A percentile compares a stretch with the other conserved stretches of the same genome.
Evolutionary conservation across 768 basidiomycete genomes (phyloP).

Genomic region (Leccinum subgranulosum): DNA sequence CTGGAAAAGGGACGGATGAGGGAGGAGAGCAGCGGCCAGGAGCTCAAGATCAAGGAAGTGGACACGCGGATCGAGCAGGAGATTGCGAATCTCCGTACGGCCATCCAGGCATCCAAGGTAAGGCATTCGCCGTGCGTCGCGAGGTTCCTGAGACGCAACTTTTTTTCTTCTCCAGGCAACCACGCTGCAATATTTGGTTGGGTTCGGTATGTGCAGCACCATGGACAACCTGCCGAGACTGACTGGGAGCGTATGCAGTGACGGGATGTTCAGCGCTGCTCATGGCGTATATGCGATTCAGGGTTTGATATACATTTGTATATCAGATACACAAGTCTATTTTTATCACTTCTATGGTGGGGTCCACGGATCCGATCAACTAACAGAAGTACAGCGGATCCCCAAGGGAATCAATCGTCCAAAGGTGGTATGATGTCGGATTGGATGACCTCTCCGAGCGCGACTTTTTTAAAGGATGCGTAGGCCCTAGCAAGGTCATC

Average conservation of each 20-base stretch:
- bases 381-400: too few relatives aligned
- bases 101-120: conserved; percentile 84
- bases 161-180: conserved; percentile 51
- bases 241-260: conserved; percentile 40
- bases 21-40: conserved; percentile 88
- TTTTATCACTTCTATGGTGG: conserved; percentile 3
- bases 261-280: conserved; percentile 83
- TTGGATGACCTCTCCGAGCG: conserved; percentile 59
- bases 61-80: conserved; percentile 97
- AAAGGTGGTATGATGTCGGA: conserved; percentile 68
- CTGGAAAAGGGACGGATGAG: conserved; percentile 94
- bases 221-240: conserved; percentile 1
- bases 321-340: not conserved
- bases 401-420: conserved; percentile 41
- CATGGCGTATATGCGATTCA: conserved; percentile 84
- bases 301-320: conserved; percentile 25
- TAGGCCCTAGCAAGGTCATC: conserved; percentile 87
- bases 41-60: conserved; percentile 96
- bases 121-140: conserved; percentile 1
- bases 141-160: conserved; percentile 1
- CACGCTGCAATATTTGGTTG: conserved; percentile 83
- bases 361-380: not conserved
- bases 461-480: conserved; percentile 67
- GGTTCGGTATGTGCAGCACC: conserved; percentile 60
- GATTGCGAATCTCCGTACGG: conserved; percentile 80